Evolutionary conservation across 306 rosid genomes (phyloP), one percentile per base, ranked within the genome.

Genomic region (Astragalus glycyphyllos): DNA sequence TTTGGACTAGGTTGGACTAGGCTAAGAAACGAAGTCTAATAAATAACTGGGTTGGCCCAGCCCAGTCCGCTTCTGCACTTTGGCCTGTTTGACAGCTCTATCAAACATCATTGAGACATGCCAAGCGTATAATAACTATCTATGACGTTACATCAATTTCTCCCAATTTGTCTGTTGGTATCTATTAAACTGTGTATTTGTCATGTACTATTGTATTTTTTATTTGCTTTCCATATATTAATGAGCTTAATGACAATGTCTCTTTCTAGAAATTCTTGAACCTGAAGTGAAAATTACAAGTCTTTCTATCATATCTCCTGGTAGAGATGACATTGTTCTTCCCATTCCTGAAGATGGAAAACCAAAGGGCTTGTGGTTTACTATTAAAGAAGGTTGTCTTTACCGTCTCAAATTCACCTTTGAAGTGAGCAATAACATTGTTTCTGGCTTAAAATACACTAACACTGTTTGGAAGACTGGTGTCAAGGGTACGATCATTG

Each of bases 391-490:
- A 85, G 99, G 96, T 10, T 83, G 96, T 79, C 88, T 68, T 38
- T 94, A 91, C 83, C 77, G 81, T 42, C 80, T 94, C 65, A 59
- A 84, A 58, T 94, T 94, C 86, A 69, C 87, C 51, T 87, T 94
- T 53, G 65, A 82, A 77, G 99, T 94, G 42, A 72, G 60, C 85
- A 91, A 89, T 13, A 94, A 94, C 84, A 91, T 94, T 57, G 97
- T 94, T 62, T 86, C 95, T 23, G 99, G 99, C 63, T 86, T 94
- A 68, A 91, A 81, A 73, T 94, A 94, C 88, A 84, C 84, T n/a
- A 89, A 87, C 71, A 89, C 92, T 4, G 96, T 94, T 31, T 94
- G 96, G 95, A 90, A 90, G 80, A 87, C 95, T 75, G 95, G 87
- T 41, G 71, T 90, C 54, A 94, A 82, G 73, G 96, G 98, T 90